These are phyloP conservation scores for Psidium guajava DNA, from an alignment of 345 rosid genomes.

Conservation along the genomic window DNA sequence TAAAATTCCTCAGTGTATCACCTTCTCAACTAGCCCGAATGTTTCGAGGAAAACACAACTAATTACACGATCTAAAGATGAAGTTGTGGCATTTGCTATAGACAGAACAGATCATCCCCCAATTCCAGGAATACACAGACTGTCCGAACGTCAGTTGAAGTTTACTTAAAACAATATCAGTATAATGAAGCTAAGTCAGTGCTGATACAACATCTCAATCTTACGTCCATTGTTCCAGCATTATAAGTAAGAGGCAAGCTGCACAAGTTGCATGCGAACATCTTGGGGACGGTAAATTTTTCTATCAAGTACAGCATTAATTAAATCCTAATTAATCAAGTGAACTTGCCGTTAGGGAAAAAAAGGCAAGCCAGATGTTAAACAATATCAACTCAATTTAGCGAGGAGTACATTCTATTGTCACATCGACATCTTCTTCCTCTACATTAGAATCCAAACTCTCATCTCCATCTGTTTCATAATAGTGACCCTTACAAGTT, in stretches of 20 bases:
- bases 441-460: no score
- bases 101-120: background rate
- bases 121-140: background rate
- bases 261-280: background rate
- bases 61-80: background rate
- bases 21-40: background rate
- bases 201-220: background rate
- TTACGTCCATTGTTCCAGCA: background rate
- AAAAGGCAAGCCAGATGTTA: no score
- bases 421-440: no score
- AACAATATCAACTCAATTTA: no score
- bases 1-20: background rate
- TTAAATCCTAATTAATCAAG: background rate
- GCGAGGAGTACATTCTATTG: no score
- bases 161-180: background rate
- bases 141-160: background rate
- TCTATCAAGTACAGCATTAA: background rate
- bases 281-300: background rate
- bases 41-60: background rate
- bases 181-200: background rate
- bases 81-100: background rate
- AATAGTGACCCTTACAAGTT: no score
- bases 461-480: no score
- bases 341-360: no score
- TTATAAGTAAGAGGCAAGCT: background rate